Conservation (phyloP, 2,329 filamentous ascomycete genomes). For the Conoideocrella luteorostrata region DNA sequence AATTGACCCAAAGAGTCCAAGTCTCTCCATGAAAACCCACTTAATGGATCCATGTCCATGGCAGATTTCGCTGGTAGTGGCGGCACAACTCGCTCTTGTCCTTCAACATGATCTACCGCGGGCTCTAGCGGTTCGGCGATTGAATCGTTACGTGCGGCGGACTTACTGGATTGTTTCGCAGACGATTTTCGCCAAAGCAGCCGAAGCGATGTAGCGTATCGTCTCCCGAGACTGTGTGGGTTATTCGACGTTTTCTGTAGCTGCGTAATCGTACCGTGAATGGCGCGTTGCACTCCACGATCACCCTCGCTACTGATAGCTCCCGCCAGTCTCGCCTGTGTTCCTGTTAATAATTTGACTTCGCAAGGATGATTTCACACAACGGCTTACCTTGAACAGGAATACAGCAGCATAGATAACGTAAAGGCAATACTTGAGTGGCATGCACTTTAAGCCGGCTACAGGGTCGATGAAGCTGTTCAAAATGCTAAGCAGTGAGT, state of each 20-base stretch:
- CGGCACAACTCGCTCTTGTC: constrained; percentile 1
- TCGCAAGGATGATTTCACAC: no score
- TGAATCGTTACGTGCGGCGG: constrained; percentile 4
- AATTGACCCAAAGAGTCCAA: constrained; percentile 54
- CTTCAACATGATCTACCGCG: constrained; percentile 15
- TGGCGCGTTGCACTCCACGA: constrained; percentile 48
- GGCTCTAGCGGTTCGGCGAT: constrained; percentile 19
- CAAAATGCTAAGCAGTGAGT: constrained; percentile 52
- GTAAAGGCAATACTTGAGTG: constrained; percentile 56
- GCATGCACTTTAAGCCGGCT: constrained; percentile 56
- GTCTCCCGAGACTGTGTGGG: constrained; percentile 52
- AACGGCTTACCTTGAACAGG: constrained; percentile 51
- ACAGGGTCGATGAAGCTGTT: constrained; percentile 54
- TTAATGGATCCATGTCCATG: constrained; percentile 37
- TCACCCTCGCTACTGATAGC: constrained; percentile 50
- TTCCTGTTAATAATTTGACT: not conserved
- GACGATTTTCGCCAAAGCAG: constrained; percentile 48
- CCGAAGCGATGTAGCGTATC: constrained; percentile 55
- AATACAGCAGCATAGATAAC: constrained; percentile 60
- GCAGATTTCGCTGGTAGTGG: constrained; percentile 1
- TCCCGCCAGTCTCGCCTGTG: constrained; percentile 49
- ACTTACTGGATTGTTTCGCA: constrained; percentile 10
- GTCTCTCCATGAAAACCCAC: constrained; percentile 57
- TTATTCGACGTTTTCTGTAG: constrained; percentile 52
- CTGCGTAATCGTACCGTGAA: constrained; percentile 52